Evolutionary conservation across 1,139 yeast genomes (phyloP).

Genomic region (Fermentozyma sake): DNA sequence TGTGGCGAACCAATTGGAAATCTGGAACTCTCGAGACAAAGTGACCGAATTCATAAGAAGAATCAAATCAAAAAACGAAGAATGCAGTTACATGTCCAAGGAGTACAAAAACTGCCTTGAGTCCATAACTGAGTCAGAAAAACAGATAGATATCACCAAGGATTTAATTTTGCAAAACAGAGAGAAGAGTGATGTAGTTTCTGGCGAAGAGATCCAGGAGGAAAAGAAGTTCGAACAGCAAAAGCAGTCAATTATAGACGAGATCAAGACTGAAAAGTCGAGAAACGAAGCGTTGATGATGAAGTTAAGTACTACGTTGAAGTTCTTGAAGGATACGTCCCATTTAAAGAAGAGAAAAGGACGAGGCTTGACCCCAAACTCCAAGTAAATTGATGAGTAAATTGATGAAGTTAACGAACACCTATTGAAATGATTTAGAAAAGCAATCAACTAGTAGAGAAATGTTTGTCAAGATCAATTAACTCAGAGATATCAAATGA

Average conservation of each 20-base stretch:
- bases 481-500: not conserved
- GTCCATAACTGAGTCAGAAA: conserved; percentile 50
- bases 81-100: conserved; percentile 58
- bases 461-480: no score
- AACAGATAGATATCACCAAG: conserved; percentile 32
- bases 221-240: conserved; percentile 18
- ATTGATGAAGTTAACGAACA: conserved; percentile 1
- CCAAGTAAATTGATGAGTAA: conserved; percentile 7
- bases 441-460: no score
- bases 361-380: conserved; percentile 35
- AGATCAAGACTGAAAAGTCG: conserved; percentile 20
- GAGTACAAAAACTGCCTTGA: conserved; percentile 60
- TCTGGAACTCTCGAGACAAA: conserved; percentile 38
- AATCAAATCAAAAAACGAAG: conserved; percentile 40
- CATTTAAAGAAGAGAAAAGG: conserved; percentile 44
- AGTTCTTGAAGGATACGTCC: conserved; percentile 36
- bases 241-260: conserved; percentile 19
- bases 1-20: conserved; percentile 27
- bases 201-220: conserved; percentile 20
- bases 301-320: conserved; percentile 33
- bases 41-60: conserved; percentile 32
- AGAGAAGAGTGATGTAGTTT: conserved; percentile 24
- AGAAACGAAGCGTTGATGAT: conserved; percentile 21
- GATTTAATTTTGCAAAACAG: conserved; percentile 24
- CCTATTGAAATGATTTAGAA: no score